Base-by-base conservation (phyloP, 352 stramenopile genomes). In the Pythium volutum region DNA sequence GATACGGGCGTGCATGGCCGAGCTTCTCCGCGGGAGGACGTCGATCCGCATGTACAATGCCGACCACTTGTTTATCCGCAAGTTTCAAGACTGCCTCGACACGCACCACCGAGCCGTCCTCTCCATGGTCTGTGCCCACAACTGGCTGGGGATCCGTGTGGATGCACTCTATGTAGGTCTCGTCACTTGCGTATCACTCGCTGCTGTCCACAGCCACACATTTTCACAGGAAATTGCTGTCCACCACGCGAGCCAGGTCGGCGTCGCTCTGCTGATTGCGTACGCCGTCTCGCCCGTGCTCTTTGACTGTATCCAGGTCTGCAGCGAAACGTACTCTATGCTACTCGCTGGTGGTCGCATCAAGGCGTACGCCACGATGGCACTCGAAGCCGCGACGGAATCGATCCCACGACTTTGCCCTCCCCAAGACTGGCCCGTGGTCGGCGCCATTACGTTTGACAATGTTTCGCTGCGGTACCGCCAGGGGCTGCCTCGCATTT, bases 1-100 rank as follows among this genome's bases (percentile, higher is more conserved):
- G 16, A 88, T 99, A 23, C 98, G 98, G 70, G 81, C 87, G 11
- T 75, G 98, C 61, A 69, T 99, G n/a, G 84, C 83, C 0, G 96
- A 99, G 73, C 98, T 84, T 26, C 74, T 99, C 9, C 84, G 88
- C 54, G 97, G 97, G 5, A 78, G 98, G 25, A 64, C 90, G 0
- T 98, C 91, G 7, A 98, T 99, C 36, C 89, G 96, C 63, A 80
- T 85, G 0, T 92, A 76, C 49, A 62, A 56, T 34, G 78, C 70
- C 2, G 76, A 88, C 27, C 59, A 59, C 18, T 49, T 75, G 12
- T 89, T 88, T 57, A 61, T 72, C 4, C 60, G 48, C 18, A 76
- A 72, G 42, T 88, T 84, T 47, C 65, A 83, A 31, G 55, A 71
- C n/a, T 66, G 81, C 18, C 50, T 91, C 4, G 79, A 89, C 34